phyloP scores from a whole-genome alignment of 257 asterid genomes.

The Scutellaria minor region DNA sequence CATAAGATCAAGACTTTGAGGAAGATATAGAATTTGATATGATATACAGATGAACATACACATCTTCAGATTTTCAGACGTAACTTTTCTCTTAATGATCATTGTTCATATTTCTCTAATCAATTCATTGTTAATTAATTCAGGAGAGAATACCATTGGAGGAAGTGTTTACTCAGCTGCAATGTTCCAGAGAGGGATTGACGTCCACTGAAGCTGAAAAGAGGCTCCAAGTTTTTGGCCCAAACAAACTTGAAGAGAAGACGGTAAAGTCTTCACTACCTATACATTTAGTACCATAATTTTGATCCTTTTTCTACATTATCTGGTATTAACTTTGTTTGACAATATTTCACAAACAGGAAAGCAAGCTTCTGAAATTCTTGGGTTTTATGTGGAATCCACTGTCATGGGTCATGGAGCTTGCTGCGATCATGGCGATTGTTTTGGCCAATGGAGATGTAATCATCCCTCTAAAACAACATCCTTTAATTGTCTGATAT shows the following conservation, averaged over 20 bases:
- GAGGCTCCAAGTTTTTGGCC: conserved; percentile 78
- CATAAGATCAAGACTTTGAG: no score
- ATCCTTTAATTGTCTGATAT: neutral
- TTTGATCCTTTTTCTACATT: no score
- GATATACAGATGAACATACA: no score
- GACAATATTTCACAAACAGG: conserved; percentile 42
- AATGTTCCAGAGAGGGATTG: conserved; percentile 73
- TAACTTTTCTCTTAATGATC: no score
- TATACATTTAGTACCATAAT: neutral
- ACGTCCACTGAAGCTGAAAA: conserved; percentile 55
- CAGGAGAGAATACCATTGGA: conserved; percentile 81
- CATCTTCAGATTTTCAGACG: no score
- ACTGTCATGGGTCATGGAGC: conserved; percentile 88
- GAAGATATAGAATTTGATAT: no score
- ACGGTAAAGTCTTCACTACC: conserved; percentile 37
- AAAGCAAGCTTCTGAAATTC: conserved; percentile 65
- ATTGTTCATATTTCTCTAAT: neutral
- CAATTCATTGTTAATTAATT: neutral
- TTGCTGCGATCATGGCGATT: conserved; percentile 80
- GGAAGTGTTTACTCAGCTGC: conserved; percentile 75
- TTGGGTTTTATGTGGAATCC: conserved; percentile 92
- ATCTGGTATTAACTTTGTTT: neutral
- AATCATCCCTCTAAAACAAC: neutral
- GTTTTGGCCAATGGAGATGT: conserved; percentile 77
- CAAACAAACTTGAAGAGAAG: conserved; percentile 90